Evolutionary conservation across 805 yeast genomes (phyloP).

Genomic region (Dipodascus geniculatus): DNA sequence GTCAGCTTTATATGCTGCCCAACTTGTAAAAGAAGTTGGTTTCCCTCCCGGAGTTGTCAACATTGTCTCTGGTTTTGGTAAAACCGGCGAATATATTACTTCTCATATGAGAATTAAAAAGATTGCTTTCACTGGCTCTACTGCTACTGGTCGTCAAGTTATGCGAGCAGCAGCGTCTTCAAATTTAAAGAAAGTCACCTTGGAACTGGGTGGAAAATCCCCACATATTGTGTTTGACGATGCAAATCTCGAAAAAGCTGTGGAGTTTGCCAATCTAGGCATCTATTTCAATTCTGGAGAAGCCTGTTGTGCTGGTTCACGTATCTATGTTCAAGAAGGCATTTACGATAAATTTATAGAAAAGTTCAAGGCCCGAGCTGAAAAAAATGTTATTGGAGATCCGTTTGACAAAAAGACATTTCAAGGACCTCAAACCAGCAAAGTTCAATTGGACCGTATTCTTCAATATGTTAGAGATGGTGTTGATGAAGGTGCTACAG

Average conservation of each 20-base stretch:
- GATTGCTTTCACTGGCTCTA: conserved; percentile 92
- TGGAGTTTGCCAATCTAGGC: conserved; percentile 62
- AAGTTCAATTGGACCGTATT: conserved; percentile 63
- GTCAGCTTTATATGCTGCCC: conserved; percentile 50
- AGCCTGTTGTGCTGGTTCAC: conserved; percentile 91
- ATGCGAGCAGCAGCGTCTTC: conserved; percentile 63
- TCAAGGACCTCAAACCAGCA: conserved; percentile 89
- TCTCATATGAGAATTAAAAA: conserved; percentile 59
- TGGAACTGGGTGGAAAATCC: conserved; percentile 94
- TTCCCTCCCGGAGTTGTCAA: conserved; percentile 70
- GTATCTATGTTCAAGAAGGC: conserved; percentile 77
- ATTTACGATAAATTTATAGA: conserved; percentile 64
- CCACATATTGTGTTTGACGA: conserved; percentile 84
- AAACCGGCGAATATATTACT: conserved; percentile 56
- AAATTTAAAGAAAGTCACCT: conserved; percentile 76
- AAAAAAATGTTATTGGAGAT: conserved; percentile 48
- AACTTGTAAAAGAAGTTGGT: conserved; percentile 51
- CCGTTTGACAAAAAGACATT: conserved; percentile 64
- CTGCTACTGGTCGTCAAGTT: conserved; percentile 75
- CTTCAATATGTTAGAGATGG: conserved; percentile 67
- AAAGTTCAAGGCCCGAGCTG: conserved; percentile 42
- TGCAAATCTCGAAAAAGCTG: conserved; percentile 68
- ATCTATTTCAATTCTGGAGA: conserved; percentile 92
- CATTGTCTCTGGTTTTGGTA: conserved; percentile 60
- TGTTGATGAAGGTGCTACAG: conserved; percentile 69